Percentiles rank a stretch among this genome's conserved stretches.
Evolutionary conservation across 768 basidiomycete species (phyloP).

Genomic region (Boletus patriciae): DNA sequence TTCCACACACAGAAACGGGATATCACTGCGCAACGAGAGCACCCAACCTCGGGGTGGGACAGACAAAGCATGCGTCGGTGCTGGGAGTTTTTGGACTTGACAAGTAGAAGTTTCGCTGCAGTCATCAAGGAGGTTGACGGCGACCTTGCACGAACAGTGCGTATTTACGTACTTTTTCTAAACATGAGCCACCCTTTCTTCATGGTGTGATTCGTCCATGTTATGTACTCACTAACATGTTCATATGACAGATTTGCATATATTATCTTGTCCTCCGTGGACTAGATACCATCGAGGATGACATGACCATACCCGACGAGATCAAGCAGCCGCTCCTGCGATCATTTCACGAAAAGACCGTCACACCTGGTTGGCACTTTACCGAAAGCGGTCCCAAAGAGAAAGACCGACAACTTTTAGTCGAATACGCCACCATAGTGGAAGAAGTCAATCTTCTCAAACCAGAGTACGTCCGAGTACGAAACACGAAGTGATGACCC

Average conservation of each 20-base stretch:
- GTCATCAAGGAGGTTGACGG: conserved; percentile 97
- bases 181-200: not conserved
- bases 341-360: conserved; percentile 74
- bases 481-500: not conserved
- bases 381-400: conserved; percentile 80
- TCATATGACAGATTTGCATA: conserved; percentile 70
- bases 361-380: conserved; percentile 86
- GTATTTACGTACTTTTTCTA: conserved; percentile 33
- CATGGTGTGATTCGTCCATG: not conserved
- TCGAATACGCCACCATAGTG: conserved; percentile 79
- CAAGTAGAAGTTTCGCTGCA: conserved; percentile 85
- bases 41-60: conserved; percentile 84
- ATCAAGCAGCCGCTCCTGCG: conserved; percentile 86
- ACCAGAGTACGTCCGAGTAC: conserved; percentile 46
- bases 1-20: conserved; percentile 83
- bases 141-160: conserved; percentile 86
- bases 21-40: conserved; percentile 72
- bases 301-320: conserved; percentile 90
- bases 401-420: conserved; percentile 81
- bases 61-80: conserved; percentile 82
- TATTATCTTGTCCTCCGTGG: conserved; percentile 94
- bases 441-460: conserved; percentile 74
- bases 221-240: not conserved
- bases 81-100: conserved; percentile 86
- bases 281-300: conserved; percentile 97